phyloP scores from a whole-genome alignment of 2,329 filamentous ascomycete genomes.

The Pseudogymnoascus sp. region DNA sequence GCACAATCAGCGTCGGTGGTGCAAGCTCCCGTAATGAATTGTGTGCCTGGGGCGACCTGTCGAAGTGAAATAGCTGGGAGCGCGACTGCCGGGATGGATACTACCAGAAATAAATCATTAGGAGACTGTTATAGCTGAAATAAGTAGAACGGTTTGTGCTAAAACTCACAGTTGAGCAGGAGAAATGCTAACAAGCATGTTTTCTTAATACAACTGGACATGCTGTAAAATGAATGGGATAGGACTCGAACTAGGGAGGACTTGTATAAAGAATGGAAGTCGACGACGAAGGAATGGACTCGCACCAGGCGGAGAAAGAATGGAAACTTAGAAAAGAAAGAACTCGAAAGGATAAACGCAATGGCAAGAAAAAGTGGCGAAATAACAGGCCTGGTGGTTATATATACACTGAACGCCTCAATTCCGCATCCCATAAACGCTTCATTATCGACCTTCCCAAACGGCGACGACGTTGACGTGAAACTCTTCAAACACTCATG shows the following conservation, averaged over 20 bases:
- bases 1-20: constrained; percentile 18
- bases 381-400: not conserved
- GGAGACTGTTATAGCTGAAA: not conserved
- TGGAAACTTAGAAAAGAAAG: not conserved
- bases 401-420: not conserved
- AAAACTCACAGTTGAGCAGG: not conserved
- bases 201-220: not conserved
- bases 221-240: not conserved
- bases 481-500: constrained; percentile 1
- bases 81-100: not conserved
- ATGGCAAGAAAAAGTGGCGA: not conserved
- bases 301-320: constrained; percentile 8
- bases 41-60: constrained; percentile 15
- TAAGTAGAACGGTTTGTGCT: not conserved
- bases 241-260: not conserved
- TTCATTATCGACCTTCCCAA: not conserved
- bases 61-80: constrained; percentile 2
- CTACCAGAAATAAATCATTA: not conserved
- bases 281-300: not conserved
- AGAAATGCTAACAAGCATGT: constrained; percentile 6
- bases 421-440: not conserved
- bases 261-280: not conserved
- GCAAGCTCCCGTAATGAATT: constrained; percentile 30
- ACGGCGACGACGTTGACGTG: not conserved
- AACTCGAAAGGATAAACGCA: not conserved